These are phyloP conservation scores for Parmelia sp. DNA, from an alignment of 495 filamentous ascomycete species.

Conservation along the genomic window DNA sequence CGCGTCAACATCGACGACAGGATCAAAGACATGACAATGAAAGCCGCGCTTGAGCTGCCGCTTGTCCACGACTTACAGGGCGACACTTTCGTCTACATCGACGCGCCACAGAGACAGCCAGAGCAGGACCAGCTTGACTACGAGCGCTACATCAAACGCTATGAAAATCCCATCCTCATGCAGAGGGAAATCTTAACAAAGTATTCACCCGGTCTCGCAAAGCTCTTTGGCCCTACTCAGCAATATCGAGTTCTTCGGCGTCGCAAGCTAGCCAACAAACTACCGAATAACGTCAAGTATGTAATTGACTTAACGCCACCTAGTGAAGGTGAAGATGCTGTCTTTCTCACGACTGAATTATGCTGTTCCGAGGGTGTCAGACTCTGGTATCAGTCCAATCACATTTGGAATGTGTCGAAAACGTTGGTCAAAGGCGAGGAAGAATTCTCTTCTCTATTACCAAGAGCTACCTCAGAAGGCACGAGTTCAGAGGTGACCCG, in stretches of 20 bases:
- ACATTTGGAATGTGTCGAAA: conserved; percentile 43
- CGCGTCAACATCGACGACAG: conserved; percentile 20
- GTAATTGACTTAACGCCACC: conserved; percentile 59
- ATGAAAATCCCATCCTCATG: conserved; percentile 35
- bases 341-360: conserved; percentile 49
- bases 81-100: conserved; percentile 52
- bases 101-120: conserved; percentile 34
- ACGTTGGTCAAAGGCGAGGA: conserved; percentile 35
- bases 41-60: conserved; percentile 23
- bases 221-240: conserved; percentile 39
- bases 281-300: conserved; percentile 43
- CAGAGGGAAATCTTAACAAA: conserved; percentile 40
- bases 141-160: conserved; percentile 25
- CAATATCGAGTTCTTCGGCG: conserved; percentile 36
- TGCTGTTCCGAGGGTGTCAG: conserved; percentile 50
- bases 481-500: not conserved
- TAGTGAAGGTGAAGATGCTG: conserved; percentile 44
- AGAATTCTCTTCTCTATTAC: conserved; percentile 24
- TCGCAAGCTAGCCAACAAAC: conserved; percentile 29
- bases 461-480: not conserved
- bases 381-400: conserved; percentile 36
- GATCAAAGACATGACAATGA: conserved; percentile 26
- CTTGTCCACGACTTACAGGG: conserved; percentile 35
- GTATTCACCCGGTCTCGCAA: conserved; percentile 44
- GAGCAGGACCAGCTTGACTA: conserved; percentile 23